These are phyloP conservation scores for Phalaenopsis hybrid DNA, from an alignment of 116 monocot genomes.

Conservation along the genomic window DNA sequence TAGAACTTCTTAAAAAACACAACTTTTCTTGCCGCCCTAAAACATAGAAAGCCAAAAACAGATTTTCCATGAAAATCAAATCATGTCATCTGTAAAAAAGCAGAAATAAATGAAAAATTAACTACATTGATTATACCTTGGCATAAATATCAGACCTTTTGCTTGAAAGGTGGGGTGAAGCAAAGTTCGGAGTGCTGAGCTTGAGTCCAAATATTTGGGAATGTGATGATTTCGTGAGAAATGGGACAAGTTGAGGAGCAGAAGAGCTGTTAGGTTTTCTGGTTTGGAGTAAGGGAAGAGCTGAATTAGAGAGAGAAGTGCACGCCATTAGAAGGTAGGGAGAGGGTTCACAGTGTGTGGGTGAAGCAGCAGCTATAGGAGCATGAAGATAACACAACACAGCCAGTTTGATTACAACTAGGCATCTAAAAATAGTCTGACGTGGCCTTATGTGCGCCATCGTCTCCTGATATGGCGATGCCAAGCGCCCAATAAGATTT, in stretches of 20 bases:
- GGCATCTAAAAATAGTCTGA: slow-evolving; percentile 8
- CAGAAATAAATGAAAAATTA: background rate
- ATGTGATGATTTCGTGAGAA: slow-evolving; percentile 34
- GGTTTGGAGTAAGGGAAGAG: slow-evolving; percentile 26
- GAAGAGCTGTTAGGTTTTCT: slow-evolving; percentile 23
- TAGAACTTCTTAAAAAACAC: background rate
- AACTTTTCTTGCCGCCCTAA: background rate
- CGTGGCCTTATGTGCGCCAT: slow-evolving; percentile 39
- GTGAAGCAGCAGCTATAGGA: background rate
- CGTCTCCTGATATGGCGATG: background rate
- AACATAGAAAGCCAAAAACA: background rate
- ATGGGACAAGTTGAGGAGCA: slow-evolving; percentile 8
- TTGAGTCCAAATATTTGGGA: slow-evolving; percentile 54
- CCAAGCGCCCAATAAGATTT: background rate
- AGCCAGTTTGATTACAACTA: background rate
- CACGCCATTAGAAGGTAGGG: slow-evolving; percentile 33
- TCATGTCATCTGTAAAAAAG: background rate
- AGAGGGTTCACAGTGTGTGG: background rate
- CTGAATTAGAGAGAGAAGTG: slow-evolving; percentile 29
- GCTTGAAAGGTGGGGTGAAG: slow-evolving; percentile 6
- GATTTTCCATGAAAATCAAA: background rate
- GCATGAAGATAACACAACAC: background rate
- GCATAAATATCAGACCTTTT: slow-evolving; percentile 29
- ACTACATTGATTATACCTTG: slow-evolving; percentile 27
- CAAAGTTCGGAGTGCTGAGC: slow-evolving; percentile 12